Conservation (phyloP, 768 basidiomycete genomes). For the Hirschioporus abietinus region DNA sequence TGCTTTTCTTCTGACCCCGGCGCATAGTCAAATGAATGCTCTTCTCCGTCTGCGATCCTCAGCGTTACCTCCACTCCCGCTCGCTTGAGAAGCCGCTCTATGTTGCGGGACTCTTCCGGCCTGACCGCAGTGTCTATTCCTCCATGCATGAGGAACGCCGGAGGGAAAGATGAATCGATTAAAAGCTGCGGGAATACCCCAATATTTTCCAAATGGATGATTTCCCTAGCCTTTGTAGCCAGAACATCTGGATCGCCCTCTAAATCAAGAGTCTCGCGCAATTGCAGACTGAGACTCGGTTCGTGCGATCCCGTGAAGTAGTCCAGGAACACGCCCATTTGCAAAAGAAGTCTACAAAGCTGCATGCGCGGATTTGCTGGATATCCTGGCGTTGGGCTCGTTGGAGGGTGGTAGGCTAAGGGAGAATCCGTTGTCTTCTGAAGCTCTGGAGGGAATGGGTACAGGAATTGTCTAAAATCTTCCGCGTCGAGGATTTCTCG, state of each 20-base stretch:
- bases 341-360: slow-evolving; percentile 50
- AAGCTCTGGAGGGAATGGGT: slow-evolving; percentile 32
- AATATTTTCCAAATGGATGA: slow-evolving; percentile 28
- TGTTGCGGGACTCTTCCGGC: slow-evolving; percentile 32
- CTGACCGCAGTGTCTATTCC: slow-evolving; percentile 42
- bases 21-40: slow-evolving; percentile 55
- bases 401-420: slow-evolving; percentile 39
- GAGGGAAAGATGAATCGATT: slow-evolving; percentile 36
- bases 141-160: slow-evolving; percentile 44
- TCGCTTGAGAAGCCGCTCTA: slow-evolving; percentile 29
- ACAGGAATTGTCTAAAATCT: slow-evolving; percentile 40
- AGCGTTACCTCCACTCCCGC: slow-evolving; percentile 33
- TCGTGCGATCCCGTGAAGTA: slow-evolving; percentile 44
- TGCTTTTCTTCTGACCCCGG: slow-evolving; percentile 36
- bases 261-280: slow-evolving; percentile 24
- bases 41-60: slow-evolving; percentile 34
- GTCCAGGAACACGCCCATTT: slow-evolving; percentile 52
- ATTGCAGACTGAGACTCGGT: slow-evolving; percentile 41
- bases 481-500: slow-evolving; percentile 48
- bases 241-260: neutral
- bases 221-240: neutral
- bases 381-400: slow-evolving; percentile 46
- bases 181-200: slow-evolving; percentile 44
- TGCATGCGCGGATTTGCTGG: slow-evolving; percentile 61
- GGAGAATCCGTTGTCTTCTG: slow-evolving; percentile 35